A percentile compares a stretch with the other conserved stretches of the same genome.
Conservation (phyloP, 495 filamentous ascomycete genomes). For the Penicillium ochrochloron region DNA sequence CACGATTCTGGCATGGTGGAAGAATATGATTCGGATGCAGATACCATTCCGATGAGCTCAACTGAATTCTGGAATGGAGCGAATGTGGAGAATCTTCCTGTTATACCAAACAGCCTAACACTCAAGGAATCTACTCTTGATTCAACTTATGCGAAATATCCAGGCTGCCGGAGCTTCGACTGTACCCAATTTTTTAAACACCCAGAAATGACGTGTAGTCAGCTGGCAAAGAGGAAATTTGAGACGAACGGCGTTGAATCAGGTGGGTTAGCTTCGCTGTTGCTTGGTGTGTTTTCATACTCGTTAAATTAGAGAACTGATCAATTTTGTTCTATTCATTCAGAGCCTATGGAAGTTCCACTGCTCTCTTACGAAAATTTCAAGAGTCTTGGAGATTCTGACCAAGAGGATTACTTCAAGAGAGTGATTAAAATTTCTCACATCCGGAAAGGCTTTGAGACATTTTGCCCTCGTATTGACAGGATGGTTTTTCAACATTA, state of each 20-base stretch:
- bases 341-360: neutral
- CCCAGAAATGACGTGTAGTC: too few relatives aligned
- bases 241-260: too few relatives aligned
- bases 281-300: too few relatives aligned
- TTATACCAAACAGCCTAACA: neutral
- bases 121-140: neutral
- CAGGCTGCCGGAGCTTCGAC: too few relatives aligned
- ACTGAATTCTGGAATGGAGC: neutral
- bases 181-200: too few relatives aligned
- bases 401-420: constrained; percentile 11
- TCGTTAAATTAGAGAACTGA: too few relatives aligned
- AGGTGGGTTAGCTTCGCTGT: too few relatives aligned
- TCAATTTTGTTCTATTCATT: neutral
- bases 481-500: constrained; percentile 12
- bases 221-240: too few relatives aligned
- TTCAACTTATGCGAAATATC: too few relatives aligned
- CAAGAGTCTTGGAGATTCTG: neutral
- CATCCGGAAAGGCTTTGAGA: constrained; percentile 7
- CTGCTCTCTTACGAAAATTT: constrained; percentile 10
- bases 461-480: constrained; percentile 12
- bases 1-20: neutral
- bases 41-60: constrained; percentile 1
- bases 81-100: neutral
- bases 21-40: neutral
- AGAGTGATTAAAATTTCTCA: neutral